Base-by-base conservation (phyloP, 805 yeast genomes). In the Komagataella mondaviorum region DNA sequence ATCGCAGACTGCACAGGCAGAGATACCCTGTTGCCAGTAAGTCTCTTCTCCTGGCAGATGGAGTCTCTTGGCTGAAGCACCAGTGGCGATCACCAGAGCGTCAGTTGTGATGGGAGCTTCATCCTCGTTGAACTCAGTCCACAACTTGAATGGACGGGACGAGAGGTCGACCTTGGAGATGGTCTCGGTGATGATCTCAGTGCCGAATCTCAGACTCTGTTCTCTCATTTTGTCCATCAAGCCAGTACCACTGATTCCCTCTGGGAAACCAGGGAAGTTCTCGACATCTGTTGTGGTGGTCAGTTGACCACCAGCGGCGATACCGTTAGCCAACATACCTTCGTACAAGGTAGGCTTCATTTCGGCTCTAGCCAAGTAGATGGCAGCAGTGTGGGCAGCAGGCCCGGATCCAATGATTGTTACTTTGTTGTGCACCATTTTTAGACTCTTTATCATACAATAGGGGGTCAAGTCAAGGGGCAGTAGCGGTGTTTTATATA, bases 1-100 rank as follows among this genome's bases (percentile, higher is more conserved):
- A 67, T 93, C 99, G 73, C 99, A 93, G 55, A 93, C 99, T 45
- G 99, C 99, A 76, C 99, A 93, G 16, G 99, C 99, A 59, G 96
- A 87, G 59, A 93, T 93, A 69, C 99, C 99, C 68, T 85, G 85
- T 76, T 93, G 99, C 99, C 99, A 93, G 80, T 93, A 93, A 43
- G 78, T 77, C 59, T 93, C 98, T 74, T 93, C 99, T 61, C 99
- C 99, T 54, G 97, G 96, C 55, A 93, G 74, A 65, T 78, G 71
- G 71, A 93, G 77, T 75, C 99, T 87, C 77, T 84, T 88, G 54
- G 99, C 99, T 45, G 96, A 85, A 20, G 99, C 99, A 65, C 99
- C 99, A 48, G 99, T 93, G 58, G 99, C 96, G 56, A 93, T 69
- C 59, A 93, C 82, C 51, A 93, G 81, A 39, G 97, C 86, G 63